Percentiles rank a stretch among this genome's conserved stretches.
Evolutionary conservation across 768 basidiomycete species (phyloP).

Genomic region (Vararia minispora): DNA sequence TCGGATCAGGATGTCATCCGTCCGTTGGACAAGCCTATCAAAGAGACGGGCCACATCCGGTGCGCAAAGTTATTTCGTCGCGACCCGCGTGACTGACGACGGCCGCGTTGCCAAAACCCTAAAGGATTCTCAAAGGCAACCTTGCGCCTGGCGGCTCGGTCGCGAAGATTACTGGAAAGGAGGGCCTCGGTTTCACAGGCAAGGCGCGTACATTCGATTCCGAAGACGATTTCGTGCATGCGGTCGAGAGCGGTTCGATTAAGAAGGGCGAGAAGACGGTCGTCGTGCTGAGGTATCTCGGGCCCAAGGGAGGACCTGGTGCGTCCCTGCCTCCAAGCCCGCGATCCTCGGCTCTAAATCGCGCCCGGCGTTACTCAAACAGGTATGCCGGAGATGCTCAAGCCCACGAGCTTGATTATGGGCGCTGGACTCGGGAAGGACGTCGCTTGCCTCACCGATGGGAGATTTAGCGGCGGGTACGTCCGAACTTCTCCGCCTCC

Average conservation of each 20-base stretch:
- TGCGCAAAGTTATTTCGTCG: too few species aligned
- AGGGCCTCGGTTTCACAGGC: conserved; percentile 81
- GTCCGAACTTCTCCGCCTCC: conserved; percentile 18
- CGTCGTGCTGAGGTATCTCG: conserved; percentile 89
- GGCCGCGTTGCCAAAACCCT: too few species aligned
- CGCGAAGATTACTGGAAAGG: conserved; percentile 94
- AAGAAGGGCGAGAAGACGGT: conserved; percentile 96
- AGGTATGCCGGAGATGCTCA: conserved; percentile 99
- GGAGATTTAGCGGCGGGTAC: conserved; percentile 96
- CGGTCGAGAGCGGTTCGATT: conserved; percentile 81
- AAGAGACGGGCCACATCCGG: conserved; percentile 84
- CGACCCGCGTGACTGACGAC: too few species aligned
- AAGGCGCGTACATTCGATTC: conserved; percentile 89
- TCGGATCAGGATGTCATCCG: conserved; percentile 76
- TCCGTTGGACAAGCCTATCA: conserved; percentile 81
- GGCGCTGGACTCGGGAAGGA: conserved; percentile 94
- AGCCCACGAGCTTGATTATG: conserved; percentile 97
- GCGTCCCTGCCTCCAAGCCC: conserved; percentile 24
- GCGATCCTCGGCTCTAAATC: background rate
- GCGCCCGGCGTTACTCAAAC: conserved; percentile 5
- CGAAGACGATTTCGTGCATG: conserved; percentile 79
- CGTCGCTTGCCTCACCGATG: conserved; percentile 95
- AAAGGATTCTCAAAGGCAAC: conserved; percentile 82
- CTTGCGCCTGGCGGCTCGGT: conserved; percentile 94
- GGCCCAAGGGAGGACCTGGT: conserved; percentile 95